Conservation (phyloP, 371 early-diverging fungal genomes). For the Enterospora canceri region DNA sequence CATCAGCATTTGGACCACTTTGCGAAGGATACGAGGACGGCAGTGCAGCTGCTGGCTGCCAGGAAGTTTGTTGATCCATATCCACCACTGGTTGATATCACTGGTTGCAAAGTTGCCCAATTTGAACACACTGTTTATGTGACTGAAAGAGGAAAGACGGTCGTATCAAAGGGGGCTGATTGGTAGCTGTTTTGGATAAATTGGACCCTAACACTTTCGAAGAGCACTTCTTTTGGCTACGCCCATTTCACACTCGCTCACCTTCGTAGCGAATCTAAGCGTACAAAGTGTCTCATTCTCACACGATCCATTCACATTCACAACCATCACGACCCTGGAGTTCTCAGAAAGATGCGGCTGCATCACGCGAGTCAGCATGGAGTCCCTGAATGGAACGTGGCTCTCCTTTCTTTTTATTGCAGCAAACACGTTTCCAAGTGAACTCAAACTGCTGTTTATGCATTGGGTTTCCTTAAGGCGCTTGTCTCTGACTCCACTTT, state of each 20-base stretch:
- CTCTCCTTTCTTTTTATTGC: conserved; percentile 63
- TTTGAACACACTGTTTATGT: conserved; percentile 90
- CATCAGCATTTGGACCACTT: conserved; percentile 80
- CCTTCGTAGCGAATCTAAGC: conserved; percentile 83
- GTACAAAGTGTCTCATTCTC: conserved; percentile 76
- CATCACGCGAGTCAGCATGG: conserved; percentile 79
- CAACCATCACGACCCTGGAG: conserved; percentile 91
- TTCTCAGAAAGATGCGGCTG: conserved; percentile 73
- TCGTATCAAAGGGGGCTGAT: conserved; percentile 67
- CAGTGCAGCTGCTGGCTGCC: conserved; percentile 71
- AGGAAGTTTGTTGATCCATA: conserved; percentile 70
- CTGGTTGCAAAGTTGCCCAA: conserved; percentile 85
- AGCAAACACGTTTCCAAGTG: conserved; percentile 79
- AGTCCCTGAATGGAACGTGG: conserved; percentile 87
- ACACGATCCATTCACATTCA: conserved; percentile 73
- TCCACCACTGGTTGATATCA: conserved; percentile 79
- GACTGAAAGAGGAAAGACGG: conserved; percentile 74
- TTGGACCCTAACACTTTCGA: background rate
- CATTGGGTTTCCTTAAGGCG: conserved; percentile 80
- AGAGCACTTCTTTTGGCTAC: conserved; percentile 12
- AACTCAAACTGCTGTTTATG: conserved; percentile 81
- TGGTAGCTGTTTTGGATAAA: conserved; percentile 52
- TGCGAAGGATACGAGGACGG: conserved; percentile 60
- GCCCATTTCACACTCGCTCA: conserved; percentile 54
- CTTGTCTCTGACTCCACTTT: conserved; percentile 73